phyloP scores from a whole-genome alignment of 2,329 filamentous ascomycete species.

The Aspergillus fumigatiaffinis region DNA sequence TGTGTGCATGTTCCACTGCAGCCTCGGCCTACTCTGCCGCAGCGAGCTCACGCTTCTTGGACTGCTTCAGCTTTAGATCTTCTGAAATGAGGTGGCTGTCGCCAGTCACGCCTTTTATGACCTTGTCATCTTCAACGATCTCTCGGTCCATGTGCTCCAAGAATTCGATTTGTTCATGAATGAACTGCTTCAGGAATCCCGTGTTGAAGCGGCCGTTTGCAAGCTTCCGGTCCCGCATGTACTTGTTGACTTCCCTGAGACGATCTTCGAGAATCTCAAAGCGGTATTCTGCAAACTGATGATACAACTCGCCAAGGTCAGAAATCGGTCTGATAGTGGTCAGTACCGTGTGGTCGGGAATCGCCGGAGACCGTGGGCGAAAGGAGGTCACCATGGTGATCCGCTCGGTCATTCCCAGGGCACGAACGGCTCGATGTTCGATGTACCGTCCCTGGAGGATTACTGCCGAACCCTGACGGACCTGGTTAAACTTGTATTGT shows the following conservation, averaged over 20 bases:
- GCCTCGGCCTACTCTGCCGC: conserved; percentile 5
- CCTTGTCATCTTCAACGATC: conserved; percentile 39
- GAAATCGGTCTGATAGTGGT: conserved; percentile 58
- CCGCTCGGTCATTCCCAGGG: conserved; percentile 56
- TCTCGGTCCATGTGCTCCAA: conserved; percentile 39
- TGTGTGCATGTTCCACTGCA: neutral
- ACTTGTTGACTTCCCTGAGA: conserved; percentile 28
- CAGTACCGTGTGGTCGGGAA: conserved; percentile 59
- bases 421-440: conserved; percentile 59
- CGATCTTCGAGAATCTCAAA: conserved; percentile 61
- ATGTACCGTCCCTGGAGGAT: conserved; percentile 67
- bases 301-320: conserved; percentile 55
- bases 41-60: conserved; percentile 20
- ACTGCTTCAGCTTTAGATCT: conserved; percentile 28
- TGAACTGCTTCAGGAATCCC: conserved; percentile 24
- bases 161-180: conserved; percentile 23
- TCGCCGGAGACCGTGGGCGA: conserved; percentile 52
- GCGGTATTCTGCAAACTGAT: conserved; percentile 60
- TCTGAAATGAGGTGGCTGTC: conserved; percentile 35
- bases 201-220: conserved; percentile 32
- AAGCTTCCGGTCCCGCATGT: conserved; percentile 29
- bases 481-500: neutral
- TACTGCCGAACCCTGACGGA: conserved; percentile 55
- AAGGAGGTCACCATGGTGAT: conserved; percentile 66
- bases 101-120: conserved; percentile 34